Conservation (phyloP, 345 rosid species). For the Camelina neglecta region DNA sequence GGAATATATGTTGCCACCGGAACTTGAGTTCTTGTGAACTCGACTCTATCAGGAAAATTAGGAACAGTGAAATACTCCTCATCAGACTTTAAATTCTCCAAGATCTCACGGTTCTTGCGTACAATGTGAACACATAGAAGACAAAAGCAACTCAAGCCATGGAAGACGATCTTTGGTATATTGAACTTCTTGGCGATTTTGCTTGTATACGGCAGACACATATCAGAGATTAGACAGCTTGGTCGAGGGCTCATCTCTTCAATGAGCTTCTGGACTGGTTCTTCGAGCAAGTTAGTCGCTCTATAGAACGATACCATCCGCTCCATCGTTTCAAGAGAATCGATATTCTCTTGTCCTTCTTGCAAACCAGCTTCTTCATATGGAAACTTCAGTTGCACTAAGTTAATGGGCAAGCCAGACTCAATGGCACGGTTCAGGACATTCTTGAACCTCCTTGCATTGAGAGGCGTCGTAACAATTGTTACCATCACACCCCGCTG, state of each 20-base stretch:
- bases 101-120: constrained; percentile 24
- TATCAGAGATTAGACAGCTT: constrained; percentile 54
- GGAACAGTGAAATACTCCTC: constrained; percentile 48
- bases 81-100: constrained; percentile 16
- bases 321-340: constrained; percentile 36
- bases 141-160: constrained; percentile 45
- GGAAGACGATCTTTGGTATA: constrained; percentile 55
- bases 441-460: constrained; percentile 36
- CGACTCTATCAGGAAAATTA: constrained; percentile 50
- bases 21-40: constrained; percentile 43
- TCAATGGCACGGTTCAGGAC: constrained; percentile 22
- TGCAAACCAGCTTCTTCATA: constrained; percentile 41
- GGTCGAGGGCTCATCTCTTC: constrained; percentile 49
- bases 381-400: constrained; percentile 40
- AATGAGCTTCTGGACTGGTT: constrained; percentile 39
- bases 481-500: constrained; percentile 43
- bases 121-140: constrained; percentile 37
- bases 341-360: constrained; percentile 47
- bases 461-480: constrained; percentile 50
- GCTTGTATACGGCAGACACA: constrained; percentile 39
- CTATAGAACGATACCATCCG: constrained; percentile 22
- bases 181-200: constrained; percentile 44
- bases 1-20: background rate
- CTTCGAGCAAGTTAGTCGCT: constrained; percentile 37
- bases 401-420: constrained; percentile 43